Base-by-base conservation (phyloP, 805 yeast genomes). In the Zygosaccharomyces rouxii region DNA sequence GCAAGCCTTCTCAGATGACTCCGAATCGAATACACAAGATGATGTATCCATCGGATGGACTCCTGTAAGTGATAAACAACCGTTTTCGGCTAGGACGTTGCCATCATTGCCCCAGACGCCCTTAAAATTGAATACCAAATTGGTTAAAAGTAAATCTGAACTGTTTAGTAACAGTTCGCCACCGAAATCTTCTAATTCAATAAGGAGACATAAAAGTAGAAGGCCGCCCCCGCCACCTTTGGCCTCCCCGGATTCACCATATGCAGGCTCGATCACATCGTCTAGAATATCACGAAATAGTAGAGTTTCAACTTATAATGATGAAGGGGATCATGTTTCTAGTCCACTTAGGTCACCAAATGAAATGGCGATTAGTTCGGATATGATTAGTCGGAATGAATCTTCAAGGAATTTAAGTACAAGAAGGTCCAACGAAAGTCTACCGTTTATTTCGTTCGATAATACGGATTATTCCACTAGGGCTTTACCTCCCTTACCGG, bases 151-250 rank as follows among this genome's bases (percentile, higher is more conserved):
- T 38, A 6, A 26, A 42, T 14, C 41, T 14, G 16, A 22, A 35
- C n/a, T 26, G 11, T 16, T 21, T 22, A 31, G 21, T 49, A 7
- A 37, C 33, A 22, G 46, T 46, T 10, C 28, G 25, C 23, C 47
- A 10, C 26, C 43, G 38, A 19, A 35, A 11, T 33, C 45, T 16
- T 31, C 50, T 11, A 43, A 16, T 37, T 33, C 46, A 14, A 26
- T 42, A 2, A 45, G 26, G 19, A 51, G 44, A 22, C 40, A 35
- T 10, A 38, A 26, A 29, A 29, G 29, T 13, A 55, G 58, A 40
- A 54, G 64, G 35, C 62, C 62, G 10, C 60, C 64, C 10, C 63
- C 66, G 11, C 65, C 67, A 1, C 49, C 52, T 16, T 9, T 44
- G 7, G 37, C 45, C 2, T 42, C 52, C 2, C 50, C 51, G 1